Base-by-base conservation (phyloP, 441 rosid species). In the Capsella rubella region DNA sequence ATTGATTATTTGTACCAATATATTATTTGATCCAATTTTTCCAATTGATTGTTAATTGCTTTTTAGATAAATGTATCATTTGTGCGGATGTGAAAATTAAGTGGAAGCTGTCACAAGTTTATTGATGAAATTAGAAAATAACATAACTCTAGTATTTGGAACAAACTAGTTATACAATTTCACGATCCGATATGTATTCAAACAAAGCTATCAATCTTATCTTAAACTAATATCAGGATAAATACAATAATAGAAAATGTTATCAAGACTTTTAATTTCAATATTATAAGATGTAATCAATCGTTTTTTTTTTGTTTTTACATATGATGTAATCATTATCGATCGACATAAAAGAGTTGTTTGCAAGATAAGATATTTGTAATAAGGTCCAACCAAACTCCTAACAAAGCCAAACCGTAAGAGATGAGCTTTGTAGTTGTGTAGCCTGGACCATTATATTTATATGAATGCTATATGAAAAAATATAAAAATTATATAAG, bases 321-420 rank as follows among this genome's bases (percentile, higher is more conserved):
- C 12, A 12, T 39, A 60, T 40, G 65, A 65, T 5, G 46, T 65
- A 18, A 65, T 34, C 47, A 35, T 35, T 50, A 46, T 75, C 70
- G 37, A 46, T 75, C 65, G 37, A 35, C 5, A 54, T 8, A 43
- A 21, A 21, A 27, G 70, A 68, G 69, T 68, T 53, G 51, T 45
- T 53, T 75, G 50, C 64, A 69, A 75, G 79, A 75, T 75, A 61
- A 61, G 74, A 67, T 43, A 25, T 18, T 55, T 47, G 34, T 15
- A 12, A 13, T 25, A 67, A 68, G 8, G 40, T 68, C 42, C 63
- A 43, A 16, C 77, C 71, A 50, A 73, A 58, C 51, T 67, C 59
- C 63, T 52, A 67, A 31, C 49, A 58, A 66, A 74, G 72, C 73
- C 73, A 74, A n/a, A 67, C 66, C 51, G 53, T 8, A 47, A 50